A percentile compares a stretch with the other conserved stretches of the same genome.
phyloP scores from a whole-genome alignment of 177 flowering plant species.

The Vitis hybrid region DNA sequence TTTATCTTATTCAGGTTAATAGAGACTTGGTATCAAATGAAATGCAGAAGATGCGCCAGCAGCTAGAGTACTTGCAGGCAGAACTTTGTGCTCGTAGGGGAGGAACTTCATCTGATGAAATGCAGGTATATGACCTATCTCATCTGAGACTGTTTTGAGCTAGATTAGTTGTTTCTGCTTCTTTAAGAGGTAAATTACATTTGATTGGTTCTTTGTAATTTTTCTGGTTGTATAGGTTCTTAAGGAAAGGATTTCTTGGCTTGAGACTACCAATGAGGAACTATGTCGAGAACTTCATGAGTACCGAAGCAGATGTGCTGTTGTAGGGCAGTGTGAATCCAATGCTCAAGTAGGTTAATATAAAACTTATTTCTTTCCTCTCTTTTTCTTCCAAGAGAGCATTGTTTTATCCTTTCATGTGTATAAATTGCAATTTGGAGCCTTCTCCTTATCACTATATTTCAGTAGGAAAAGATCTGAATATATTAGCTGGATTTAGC shows the following conservation, averaged over 20 bases:
- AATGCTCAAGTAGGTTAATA: constrained; percentile 43
- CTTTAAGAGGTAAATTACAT: neutral
- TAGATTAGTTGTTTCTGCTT: neutral
- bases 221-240: constrained; percentile 48
- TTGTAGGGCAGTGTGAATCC: constrained; percentile 46
- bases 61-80: constrained; percentile 78
- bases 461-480: neutral
- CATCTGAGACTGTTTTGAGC: neutral
- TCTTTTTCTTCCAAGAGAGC: neutral
- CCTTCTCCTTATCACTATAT: neutral
- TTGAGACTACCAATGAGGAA: constrained; percentile 86
- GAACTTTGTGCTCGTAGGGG: constrained; percentile 86
- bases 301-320: constrained; percentile 54
- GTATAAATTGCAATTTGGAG: neutral
- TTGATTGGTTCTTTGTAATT: neutral
- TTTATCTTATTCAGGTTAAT: constrained; percentile 33
- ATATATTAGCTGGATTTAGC: neutral
- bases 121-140: constrained; percentile 54
- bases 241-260: constrained; percentile 90
- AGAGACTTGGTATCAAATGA: constrained; percentile 81
- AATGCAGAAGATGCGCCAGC: constrained; percentile 88
- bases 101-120: constrained; percentile 60
- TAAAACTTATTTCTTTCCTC: neutral
- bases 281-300: constrained; percentile 81
- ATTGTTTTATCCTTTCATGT: neutral